phyloP scores from a whole-genome alignment of 768 basidiomycete species.

The Boletus subcaerulescens region DNA sequence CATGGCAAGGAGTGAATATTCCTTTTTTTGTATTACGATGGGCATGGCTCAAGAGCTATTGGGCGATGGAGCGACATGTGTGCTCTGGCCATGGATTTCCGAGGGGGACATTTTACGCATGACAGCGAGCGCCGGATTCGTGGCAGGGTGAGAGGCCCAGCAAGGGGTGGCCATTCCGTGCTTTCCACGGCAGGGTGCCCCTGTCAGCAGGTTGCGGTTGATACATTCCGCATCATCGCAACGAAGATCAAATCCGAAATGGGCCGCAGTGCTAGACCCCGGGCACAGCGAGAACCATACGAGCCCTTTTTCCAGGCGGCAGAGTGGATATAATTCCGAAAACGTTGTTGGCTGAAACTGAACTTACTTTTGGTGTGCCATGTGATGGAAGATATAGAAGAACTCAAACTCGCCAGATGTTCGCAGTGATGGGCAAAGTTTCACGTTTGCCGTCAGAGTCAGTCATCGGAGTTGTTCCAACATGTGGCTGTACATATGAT shows the following conservation, averaged over 20 bases:
- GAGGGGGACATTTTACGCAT: slow-evolving; percentile 9
- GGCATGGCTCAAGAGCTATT: background rate
- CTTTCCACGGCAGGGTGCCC: slow-evolving; percentile 31
- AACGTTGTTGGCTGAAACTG: background rate
- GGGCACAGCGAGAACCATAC: slow-evolving; percentile 5
- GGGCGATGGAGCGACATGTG: background rate
- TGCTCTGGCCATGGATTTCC: slow-evolving; percentile 13
- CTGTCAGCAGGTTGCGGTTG: slow-evolving; percentile 21
- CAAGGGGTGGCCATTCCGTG: slow-evolving; percentile 13
- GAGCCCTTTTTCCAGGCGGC: background rate
- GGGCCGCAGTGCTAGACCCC: slow-evolving; percentile 14
- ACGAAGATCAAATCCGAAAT: slow-evolving; percentile 25
- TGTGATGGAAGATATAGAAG: background rate
- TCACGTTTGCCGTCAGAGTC: too few species aligned
- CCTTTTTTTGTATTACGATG: slow-evolving; percentile 2
- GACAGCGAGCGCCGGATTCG: slow-evolving; percentile 7
- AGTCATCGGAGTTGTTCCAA: background rate
- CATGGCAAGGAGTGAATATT: slow-evolving; percentile 2
- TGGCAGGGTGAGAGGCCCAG: slow-evolving; percentile 12
- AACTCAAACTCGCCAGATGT: background rate
- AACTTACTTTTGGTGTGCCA: slow-evolving; percentile 4
- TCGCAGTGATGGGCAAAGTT: background rate
- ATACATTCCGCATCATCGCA: slow-evolving; percentile 22
- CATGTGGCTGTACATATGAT: slow-evolving; percentile 21
- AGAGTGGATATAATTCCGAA: background rate